Evolutionary conservation across 352 stramenopile species (phyloP), one percentile per base, ranked within the genome.

Genomic region (Peronospora belbahrii): DNA sequence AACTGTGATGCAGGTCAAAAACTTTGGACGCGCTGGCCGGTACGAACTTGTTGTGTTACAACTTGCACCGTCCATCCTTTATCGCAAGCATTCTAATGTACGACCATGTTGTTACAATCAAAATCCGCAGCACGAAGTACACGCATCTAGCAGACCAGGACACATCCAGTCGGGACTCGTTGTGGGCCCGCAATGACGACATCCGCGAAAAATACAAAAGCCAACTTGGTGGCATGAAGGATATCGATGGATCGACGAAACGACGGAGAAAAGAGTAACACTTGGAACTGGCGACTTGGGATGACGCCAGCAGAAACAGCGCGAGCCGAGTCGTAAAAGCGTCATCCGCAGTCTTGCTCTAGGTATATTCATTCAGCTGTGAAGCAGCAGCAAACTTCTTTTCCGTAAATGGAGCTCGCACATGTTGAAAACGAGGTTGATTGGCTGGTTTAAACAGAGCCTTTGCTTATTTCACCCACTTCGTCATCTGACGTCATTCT

Each of bases 121-220:
- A 47, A 37, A 42, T 55, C 56, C 27, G 34, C 22, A 88, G 82
- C 37, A 97, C 90, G 11, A 98, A 98, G 67, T 99, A 98, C 68
- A 98, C 97, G 30, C 95, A 98, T 59, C 78, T 99, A 45, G 66
- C 80, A n/a, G 95, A 97, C 41, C 92, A 99, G 76, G 97, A 99
- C 61, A 99, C 97, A 10, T 83, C 76, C 14, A 65, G 48, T 46
- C 85, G 76, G 27, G 80, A 94, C 35, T 86, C 79, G 31, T 53
- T 94, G 20, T 92, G 80, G 80, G 58, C 62, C 13, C 68, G 75
- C 46, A 72, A 85, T 57, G 83, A 92, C 42, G 84, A 69, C 42
- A 85, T 92, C 46, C 78, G 80, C 42, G 70, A 88, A 42, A 90
- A 90, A 54, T 88, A 88, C 56, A 74, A 70, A 51, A 76, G 57